Evolutionary conservation across 257 asterid genomes (phyloP).

Genomic region (Craterostigma plantagineum): DNA sequence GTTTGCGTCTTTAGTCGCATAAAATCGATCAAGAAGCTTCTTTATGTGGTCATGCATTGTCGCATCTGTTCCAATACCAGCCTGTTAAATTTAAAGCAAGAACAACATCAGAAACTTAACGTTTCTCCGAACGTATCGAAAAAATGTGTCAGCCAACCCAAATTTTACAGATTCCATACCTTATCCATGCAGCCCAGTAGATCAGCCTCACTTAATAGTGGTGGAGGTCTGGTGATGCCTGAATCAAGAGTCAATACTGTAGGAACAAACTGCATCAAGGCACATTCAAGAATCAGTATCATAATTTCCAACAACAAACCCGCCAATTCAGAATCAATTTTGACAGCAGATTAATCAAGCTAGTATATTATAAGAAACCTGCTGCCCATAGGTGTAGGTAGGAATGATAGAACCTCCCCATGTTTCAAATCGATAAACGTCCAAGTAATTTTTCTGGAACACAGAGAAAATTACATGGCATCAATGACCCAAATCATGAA

Average conservation of each 20-base stretch:
- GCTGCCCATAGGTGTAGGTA: slow-evolving; percentile 55
- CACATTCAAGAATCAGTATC: neutral
- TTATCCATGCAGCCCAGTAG: slow-evolving; percentile 91
- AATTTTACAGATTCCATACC: slow-evolving; percentile 23
- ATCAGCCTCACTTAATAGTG: slow-evolving; percentile 94
- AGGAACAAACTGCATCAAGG: slow-evolving; percentile 53
- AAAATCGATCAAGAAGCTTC: slow-evolving; percentile 90
- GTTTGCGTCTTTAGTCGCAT: slow-evolving; percentile 71
- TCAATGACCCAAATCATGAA: neutral
- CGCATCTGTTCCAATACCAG: slow-evolving; percentile 95
- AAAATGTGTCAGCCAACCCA: slow-evolving; percentile 6
- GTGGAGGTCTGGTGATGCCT: slow-evolving; percentile 94
- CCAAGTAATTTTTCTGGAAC: slow-evolving; percentile 87
- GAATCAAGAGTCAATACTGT: slow-evolving; percentile 78
- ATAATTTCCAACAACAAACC: slow-evolving; percentile 3
- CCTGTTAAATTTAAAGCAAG: slow-evolving; percentile 25
- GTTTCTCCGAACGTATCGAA: slow-evolving; percentile 2
- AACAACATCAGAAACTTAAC: slow-evolving; percentile 6
- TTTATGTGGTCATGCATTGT: slow-evolving; percentile 98
- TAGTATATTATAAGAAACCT: slow-evolving; percentile 25
- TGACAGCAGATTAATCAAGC: neutral
- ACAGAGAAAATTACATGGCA: slow-evolving; percentile 11
- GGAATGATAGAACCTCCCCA: slow-evolving; percentile 97
- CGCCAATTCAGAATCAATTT: slow-evolving; percentile 2
- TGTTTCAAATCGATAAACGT: slow-evolving; percentile 70